Base-by-base conservation (phyloP, 805 yeast genomes). In the Sungouiozyma intestinalis region DNA sequence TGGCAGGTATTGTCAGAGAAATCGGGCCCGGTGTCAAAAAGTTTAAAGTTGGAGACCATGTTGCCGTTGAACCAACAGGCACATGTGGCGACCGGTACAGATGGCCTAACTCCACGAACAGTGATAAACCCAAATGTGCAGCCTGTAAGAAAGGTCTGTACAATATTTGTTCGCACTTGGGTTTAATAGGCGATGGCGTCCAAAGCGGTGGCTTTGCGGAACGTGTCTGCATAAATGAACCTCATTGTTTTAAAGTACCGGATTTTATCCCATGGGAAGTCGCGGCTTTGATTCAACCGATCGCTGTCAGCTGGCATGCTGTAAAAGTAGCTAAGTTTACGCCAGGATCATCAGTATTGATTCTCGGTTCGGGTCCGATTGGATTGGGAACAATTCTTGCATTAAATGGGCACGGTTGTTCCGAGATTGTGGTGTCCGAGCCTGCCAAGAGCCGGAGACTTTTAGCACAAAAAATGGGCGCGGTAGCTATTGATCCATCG, bases 291-390 rank as follows among this genome's bases (percentile, higher is more conserved):
- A 66, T 73, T 27, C 77, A 76, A 54, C 81, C 81, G 3, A 62
- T 76, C 39, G 68, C 79, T 2, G 81, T 76, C 62, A 72, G 47
- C 50, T 41, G 79, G 78, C 82, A 76, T 48, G 81, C 80, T 4
- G 73, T 73, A 15, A 65, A 69, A 42, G 62, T 69, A 3, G 62
- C 76, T 60, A 49, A 65, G 1, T 71, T 73, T 49, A 55, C 64
- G 45, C 59, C 53, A 29, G 79, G 77, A 31, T 63, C 66, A 15
- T 55, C 66, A 13, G 76, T 72, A 3, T 56, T 77, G 39, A 72
- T 77, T 18, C 51, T 77, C 3, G 83, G 83, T 33, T 75, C 75
- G 33, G 83, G 83, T 11, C 80, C 82, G 24, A 76, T 77, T 52
- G 82, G 83, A 2, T 58, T 78, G 24, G 74, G 81, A 31, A 70